Conservation (phyloP, 768 basidiomycete species). For the Lactifluus hygrophoroides region DNA sequence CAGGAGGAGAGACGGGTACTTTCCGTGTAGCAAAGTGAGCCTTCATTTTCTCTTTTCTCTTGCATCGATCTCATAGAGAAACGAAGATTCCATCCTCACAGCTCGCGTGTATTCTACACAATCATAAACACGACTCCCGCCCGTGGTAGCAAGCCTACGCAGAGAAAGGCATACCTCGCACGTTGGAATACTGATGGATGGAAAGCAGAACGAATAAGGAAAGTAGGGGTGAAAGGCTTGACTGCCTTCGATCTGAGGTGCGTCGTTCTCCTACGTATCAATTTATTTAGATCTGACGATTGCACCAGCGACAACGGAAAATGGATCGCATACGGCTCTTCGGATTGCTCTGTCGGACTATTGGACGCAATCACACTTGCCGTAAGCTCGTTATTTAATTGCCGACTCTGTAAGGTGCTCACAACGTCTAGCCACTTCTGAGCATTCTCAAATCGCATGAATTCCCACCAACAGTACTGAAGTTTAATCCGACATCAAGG, state of each 20-base stretch:
- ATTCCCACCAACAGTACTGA: constrained; percentile 83
- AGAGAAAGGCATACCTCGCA: constrained; percentile 53
- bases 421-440: constrained; percentile 55
- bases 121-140: constrained; percentile 60
- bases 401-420: neutral
- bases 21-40: constrained; percentile 8
- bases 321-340: constrained; percentile 77
- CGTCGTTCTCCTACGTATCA: constrained; percentile 19
- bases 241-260: constrained; percentile 90
- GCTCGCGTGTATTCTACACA: constrained; percentile 51
- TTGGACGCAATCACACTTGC: constrained; percentile 70
- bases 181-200: constrained; percentile 71
- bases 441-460: constrained; percentile 92
- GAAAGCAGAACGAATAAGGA: constrained; percentile 56
- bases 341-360: constrained; percentile 78
- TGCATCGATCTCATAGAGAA: neutral
- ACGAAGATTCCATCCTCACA: constrained; percentile 49
- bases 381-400: constrained; percentile 32
- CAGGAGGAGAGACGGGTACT: constrained; percentile 9
- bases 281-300: neutral
- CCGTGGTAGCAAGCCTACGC: constrained; percentile 44
- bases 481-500: constrained; percentile 78
- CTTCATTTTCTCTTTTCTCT: neutral
- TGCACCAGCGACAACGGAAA: constrained; percentile 63
- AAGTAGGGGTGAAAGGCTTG: constrained; percentile 69